A percentile compares a stretch with the other conserved stretches of the same genome.
phyloP scores from a whole-genome alignment of 2,329 filamentous ascomycete species.

The Ascochyta viciae-villosae region DNA sequence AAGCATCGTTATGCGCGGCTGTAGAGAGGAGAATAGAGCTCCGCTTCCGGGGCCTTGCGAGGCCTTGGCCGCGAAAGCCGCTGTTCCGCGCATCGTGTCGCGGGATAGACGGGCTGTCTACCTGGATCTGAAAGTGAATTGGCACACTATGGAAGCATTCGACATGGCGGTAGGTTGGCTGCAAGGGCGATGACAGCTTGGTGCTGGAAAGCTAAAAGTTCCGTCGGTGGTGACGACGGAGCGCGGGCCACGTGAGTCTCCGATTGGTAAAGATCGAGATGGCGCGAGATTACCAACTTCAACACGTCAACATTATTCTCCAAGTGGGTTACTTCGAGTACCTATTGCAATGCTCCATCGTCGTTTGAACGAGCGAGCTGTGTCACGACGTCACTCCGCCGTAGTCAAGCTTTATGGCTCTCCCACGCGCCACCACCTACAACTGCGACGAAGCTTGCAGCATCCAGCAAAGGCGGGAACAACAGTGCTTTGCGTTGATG shows the following conservation, averaged over 20 bases:
- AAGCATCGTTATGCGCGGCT: constrained; percentile 29
- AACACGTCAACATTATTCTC: constrained; percentile 16
- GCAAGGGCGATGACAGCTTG: constrained; percentile 22
- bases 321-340: neutral
- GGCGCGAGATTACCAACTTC: constrained; percentile 16
- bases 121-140: constrained; percentile 25
- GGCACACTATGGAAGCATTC: constrained; percentile 25
- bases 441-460: neutral
- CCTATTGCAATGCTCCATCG: neutral
- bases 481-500: no score
- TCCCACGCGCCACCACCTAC: neutral
- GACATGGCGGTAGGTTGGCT: constrained; percentile 31
- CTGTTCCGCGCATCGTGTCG: constrained; percentile 46
- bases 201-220: constrained; percentile 27
- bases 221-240: constrained; percentile 39
- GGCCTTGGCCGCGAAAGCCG: constrained; percentile 41
- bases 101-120: constrained; percentile 33
- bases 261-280: constrained; percentile 15
- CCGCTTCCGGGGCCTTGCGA: constrained; percentile 45
- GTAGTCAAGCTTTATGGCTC: constrained; percentile 15
- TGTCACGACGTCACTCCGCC: constrained; percentile 16
- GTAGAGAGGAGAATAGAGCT: constrained; percentile 45
- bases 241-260: constrained; percentile 31
- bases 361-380: neutral
- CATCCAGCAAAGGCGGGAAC: no score